Percentiles rank a stretch among this genome's conserved stretches.
phyloP scores from a whole-genome alignment of 2,329 filamentous ascomycete species.

The Xylaria sp. region DNA sequence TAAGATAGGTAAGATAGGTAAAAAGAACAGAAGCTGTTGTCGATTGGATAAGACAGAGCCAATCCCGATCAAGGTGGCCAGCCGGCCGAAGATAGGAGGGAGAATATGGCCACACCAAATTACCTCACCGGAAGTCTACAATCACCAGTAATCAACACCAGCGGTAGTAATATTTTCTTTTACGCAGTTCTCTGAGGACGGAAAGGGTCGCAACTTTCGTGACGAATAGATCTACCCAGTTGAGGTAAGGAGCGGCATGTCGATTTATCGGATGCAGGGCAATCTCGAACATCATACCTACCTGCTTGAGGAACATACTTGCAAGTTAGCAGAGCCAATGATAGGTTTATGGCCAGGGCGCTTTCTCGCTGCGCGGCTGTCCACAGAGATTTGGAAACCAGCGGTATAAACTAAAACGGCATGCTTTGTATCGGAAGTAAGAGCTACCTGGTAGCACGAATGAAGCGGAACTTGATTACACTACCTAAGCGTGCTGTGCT shows the following conservation, averaged over 20 bases:
- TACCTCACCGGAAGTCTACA: background rate
- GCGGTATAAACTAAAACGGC: too few species aligned
- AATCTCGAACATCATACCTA: background rate
- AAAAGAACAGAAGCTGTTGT: background rate
- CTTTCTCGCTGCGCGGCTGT: too few species aligned
- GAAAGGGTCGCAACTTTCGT: constrained; percentile 1
- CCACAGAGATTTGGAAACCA: too few species aligned
- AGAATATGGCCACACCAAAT: background rate
- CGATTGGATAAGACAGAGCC: background rate
- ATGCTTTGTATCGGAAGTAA: too few species aligned
- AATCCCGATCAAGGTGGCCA: background rate
- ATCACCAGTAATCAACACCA: background rate
- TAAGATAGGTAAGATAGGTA: background rate
- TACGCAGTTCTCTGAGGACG: background rate
- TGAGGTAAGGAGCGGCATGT: constrained; percentile 11
- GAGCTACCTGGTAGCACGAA: too few species aligned
- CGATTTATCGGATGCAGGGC: background rate
- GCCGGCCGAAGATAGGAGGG: background rate
- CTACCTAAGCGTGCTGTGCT: too few species aligned
- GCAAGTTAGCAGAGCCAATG: background rate
- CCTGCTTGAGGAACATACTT: background rate
- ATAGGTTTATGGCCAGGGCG: too few species aligned
- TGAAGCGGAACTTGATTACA: too few species aligned
- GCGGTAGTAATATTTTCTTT: background rate
- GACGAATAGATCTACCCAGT: too few species aligned